A percentile compares a stretch with the other conserved stretches of the same genome.
Evolutionary conservation across 1,284 basidiomycete species (phyloP).

Genomic region (Phenoliferia sp.): DNA sequence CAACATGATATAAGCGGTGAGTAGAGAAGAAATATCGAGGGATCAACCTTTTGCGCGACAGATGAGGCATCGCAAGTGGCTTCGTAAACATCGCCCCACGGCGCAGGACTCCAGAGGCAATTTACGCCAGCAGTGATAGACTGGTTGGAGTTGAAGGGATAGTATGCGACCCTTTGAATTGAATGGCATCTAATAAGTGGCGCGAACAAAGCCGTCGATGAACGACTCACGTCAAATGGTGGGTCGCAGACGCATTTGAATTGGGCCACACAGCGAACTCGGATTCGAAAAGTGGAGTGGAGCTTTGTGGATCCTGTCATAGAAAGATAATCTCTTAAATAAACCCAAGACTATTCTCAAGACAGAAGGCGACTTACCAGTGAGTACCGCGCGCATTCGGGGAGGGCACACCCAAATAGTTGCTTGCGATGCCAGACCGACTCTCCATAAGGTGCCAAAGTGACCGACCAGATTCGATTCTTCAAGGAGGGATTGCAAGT

Average conservation of each 20-base stretch:
- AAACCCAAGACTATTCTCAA: neutral
- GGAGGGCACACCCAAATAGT: neutral
- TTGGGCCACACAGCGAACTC: neutral
- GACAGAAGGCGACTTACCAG: neutral
- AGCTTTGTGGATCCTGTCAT: neutral
- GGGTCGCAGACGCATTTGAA: neutral
- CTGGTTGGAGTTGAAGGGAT: neutral
- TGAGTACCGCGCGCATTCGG: neutral
- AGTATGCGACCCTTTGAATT: neutral
- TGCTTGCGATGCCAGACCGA: neutral
- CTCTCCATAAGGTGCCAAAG: neutral
- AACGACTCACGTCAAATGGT: neutral
- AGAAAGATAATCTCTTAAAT: neutral
- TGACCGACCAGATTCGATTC: neutral
- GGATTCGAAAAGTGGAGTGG: neutral
- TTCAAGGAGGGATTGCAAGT: neutral
- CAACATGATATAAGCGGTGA: neutral
- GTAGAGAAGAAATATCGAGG: neutral
- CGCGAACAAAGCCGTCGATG: neutral
- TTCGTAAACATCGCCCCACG: neutral
- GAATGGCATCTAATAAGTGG: neutral
- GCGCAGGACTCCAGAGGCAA: neutral
- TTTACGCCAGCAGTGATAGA: neutral
- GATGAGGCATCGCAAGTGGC: neutral
- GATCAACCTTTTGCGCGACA: neutral